Percentiles rank a stretch among this genome's conserved stretches.
These are phyloP conservation scores for Phytophthora fragariae DNA, from an alignment of 352 stramenopile genomes.

Conservation along the genomic window DNA sequence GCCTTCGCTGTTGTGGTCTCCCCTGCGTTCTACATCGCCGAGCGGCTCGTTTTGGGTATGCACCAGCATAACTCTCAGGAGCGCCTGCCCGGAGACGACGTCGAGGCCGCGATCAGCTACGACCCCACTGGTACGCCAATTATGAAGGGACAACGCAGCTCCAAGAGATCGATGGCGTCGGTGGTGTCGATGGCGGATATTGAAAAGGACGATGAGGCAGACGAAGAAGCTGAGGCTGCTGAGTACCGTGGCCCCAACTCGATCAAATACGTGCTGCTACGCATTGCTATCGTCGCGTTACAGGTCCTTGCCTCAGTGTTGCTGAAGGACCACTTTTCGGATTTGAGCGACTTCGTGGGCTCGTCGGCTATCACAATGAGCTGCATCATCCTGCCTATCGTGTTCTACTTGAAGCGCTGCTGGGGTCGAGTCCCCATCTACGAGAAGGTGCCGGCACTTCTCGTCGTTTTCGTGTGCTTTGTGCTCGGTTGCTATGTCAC, in stretches of 20 bases:
- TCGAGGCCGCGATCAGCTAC: slow-evolving; percentile 24
- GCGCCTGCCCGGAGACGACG: slow-evolving; percentile 4
- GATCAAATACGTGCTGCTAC: slow-evolving; percentile 43
- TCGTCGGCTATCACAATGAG: slow-evolving; percentile 48
- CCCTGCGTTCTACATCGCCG: slow-evolving; percentile 48
- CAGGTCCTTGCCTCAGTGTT: slow-evolving; percentile 43
- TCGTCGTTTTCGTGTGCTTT: slow-evolving; percentile 34
- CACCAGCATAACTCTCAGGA: slow-evolving; percentile 38
- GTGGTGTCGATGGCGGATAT: slow-evolving; percentile 47
- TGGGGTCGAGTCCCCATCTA: slow-evolving; percentile 39
- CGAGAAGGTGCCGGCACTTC: slow-evolving; percentile 36
- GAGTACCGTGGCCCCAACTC: slow-evolving; percentile 42
- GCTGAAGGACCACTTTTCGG: slow-evolving; percentile 47
- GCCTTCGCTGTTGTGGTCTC: slow-evolving; percentile 41
- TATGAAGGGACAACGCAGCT: slow-evolving; percentile 22
- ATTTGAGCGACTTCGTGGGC: slow-evolving; percentile 48
- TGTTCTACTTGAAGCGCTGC: slow-evolving; percentile 41
- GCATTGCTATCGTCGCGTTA: slow-evolving; percentile 38
- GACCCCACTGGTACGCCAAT: slow-evolving; percentile 17
- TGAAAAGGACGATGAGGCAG: slow-evolving; percentile 20
- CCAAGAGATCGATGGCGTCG: slow-evolving; percentile 28
- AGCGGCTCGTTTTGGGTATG: slow-evolving; percentile 49
- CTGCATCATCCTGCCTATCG: slow-evolving; percentile 51
- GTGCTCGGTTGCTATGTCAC: slow-evolving; percentile 41
- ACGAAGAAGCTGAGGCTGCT: slow-evolving; percentile 11